A percentile compares a stretch with the other conserved stretches of the same genome.
Conservation (phyloP, 352 stramenopile species). For the Elongisporangium prolatum region DNA sequence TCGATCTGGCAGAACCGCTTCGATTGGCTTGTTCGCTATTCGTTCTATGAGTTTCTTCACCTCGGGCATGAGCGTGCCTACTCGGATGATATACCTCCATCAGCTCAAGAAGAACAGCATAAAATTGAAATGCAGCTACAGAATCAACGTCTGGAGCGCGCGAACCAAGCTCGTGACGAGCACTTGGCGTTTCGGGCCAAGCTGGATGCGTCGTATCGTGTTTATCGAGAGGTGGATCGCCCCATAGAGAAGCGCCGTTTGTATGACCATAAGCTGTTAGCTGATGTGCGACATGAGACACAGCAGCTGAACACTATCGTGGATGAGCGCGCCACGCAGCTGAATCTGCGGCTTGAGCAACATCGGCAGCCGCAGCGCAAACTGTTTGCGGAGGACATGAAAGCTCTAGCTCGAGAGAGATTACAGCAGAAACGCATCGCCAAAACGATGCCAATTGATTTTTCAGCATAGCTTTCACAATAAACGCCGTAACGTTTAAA, state of each 20-base stretch:
- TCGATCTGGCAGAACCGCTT: constrained; percentile 45
- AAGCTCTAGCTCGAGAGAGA: constrained; percentile 4
- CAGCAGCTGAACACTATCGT: constrained; percentile 24
- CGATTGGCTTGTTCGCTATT: constrained; percentile 45
- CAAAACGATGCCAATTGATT: no score
- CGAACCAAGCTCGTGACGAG: constrained; percentile 24
- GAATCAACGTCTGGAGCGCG: constrained; percentile 21
- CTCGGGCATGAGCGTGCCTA: constrained; percentile 41
- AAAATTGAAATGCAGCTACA: constrained; percentile 16
- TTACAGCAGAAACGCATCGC: constrained; percentile 3
- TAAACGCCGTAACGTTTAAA: no score
- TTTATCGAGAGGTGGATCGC: constrained; percentile 6
- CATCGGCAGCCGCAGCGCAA: constrained; percentile 1
- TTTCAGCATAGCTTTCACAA: no score
- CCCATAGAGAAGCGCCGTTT: constrained; percentile 8
- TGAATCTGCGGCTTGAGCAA: constrained; percentile 1
- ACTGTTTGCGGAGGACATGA: constrained; percentile 18
- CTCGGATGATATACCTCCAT: constrained; percentile 12
- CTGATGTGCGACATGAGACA: constrained; percentile 13
- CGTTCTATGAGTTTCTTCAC: constrained; percentile 76
- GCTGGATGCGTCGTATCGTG: constrained; percentile 22
- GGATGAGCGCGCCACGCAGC: neutral
- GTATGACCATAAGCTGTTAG: constrained; percentile 11
- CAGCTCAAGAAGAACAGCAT: constrained; percentile 3
- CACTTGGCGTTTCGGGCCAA: constrained; percentile 32